A percentile compares a stretch with the other conserved stretches of the same genome.
Conservation (phyloP, 495 filamentous ascomycete species). For the Aspergillus hancockii region DNA sequence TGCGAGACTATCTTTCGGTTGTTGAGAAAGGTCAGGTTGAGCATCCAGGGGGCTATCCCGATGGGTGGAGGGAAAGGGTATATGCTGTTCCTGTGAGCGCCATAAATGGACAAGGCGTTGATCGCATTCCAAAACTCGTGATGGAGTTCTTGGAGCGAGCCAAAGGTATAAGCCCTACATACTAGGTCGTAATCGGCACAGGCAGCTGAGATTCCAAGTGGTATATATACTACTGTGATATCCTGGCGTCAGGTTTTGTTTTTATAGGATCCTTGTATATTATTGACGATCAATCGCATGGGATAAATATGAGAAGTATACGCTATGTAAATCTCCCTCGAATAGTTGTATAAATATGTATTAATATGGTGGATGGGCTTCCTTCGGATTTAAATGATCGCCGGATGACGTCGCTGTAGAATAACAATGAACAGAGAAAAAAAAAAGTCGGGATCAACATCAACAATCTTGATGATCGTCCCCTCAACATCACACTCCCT, state of each 20-base stretch:
- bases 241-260: slow-evolving; percentile 10
- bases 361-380: too few species aligned
- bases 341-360: too few species aligned
- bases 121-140: slow-evolving; percentile 74
- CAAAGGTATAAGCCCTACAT: not conserved
- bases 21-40: slow-evolving; percentile 57
- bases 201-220: not conserved
- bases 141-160: slow-evolving; percentile 67
- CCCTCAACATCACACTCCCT: not conserved
- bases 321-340: not conserved
- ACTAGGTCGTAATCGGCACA: too few species aligned
- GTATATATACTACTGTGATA: not conserved
- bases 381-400: not conserved
- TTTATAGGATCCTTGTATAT: slow-evolving; percentile 7
- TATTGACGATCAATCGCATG: not conserved
- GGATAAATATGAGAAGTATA: not conserved
- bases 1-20: slow-evolving; percentile 67
- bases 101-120: slow-evolving; percentile 78
- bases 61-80: slow-evolving; percentile 66
- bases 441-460: not conserved
- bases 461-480: not conserved
- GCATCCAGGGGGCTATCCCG: slow-evolving; percentile 70
- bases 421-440: not conserved
- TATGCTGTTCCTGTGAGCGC: slow-evolving; percentile 84
- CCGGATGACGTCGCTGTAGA: slow-evolving; percentile 16